Percentiles rank a stretch among this genome's conserved stretches.
phyloP scores from a whole-genome alignment of 139 green algal species.

The Chlorella sp. region DNA sequence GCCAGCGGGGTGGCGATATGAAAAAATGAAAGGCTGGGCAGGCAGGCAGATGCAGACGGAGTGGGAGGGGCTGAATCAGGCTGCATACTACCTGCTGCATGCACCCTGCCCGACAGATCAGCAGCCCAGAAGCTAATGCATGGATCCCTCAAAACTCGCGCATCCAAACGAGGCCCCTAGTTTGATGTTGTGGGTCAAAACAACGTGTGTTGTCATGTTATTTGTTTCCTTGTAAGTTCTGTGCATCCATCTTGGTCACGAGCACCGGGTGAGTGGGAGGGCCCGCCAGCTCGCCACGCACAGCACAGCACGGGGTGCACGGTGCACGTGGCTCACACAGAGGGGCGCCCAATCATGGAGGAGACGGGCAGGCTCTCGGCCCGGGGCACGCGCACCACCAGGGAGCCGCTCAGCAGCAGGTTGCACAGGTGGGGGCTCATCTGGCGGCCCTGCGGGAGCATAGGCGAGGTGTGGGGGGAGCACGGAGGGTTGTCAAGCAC shows the following conservation, averaged over 20 bases:
- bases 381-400: conserved; percentile 3
- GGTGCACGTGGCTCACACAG: conserved; percentile 31
- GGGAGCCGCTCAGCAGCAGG: conserved; percentile 33
- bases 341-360: conserved; percentile 23
- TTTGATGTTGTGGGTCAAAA: too few species aligned
- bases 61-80: background rate
- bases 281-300: too few species aligned
- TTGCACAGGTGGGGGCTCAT: conserved; percentile 23
- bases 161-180: too few species aligned
- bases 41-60: background rate
- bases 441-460: background rate
- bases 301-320: too few species aligned
- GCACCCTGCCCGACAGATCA: too few species aligned
- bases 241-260: too few species aligned
- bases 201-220: too few species aligned
- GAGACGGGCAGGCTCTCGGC: conserved; percentile 1
- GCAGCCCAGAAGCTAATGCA: too few species aligned
- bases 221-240: too few species aligned
- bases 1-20: background rate
- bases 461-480: background rate
- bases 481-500: background rate
- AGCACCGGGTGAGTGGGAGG: too few species aligned
- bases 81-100: background rate
- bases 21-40: too few species aligned
- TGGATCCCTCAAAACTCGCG: too few species aligned